These are phyloP conservation scores for Spathaspora girioi DNA, from an alignment of 805 yeast species.

Conservation along the genomic window DNA sequence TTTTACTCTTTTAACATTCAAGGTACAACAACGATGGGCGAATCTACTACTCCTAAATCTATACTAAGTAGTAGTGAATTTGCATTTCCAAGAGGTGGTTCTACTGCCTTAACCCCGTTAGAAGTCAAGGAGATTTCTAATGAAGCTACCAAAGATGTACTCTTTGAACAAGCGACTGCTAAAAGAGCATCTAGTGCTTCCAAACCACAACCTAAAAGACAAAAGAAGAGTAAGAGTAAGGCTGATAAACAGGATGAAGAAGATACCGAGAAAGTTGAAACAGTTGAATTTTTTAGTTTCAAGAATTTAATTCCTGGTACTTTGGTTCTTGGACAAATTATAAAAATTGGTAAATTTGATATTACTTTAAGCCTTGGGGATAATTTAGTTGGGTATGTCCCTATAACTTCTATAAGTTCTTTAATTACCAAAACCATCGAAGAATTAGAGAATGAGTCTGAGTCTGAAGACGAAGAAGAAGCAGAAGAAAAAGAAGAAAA, in stretches of 20 bases:
- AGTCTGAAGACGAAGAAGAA: conserved; percentile 36
- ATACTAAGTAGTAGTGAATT: conserved; percentile 44
- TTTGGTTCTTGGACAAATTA: conserved; percentile 71
- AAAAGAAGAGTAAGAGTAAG: conserved; percentile 20
- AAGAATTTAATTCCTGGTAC: conserved; percentile 69
- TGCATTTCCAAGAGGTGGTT: conserved; percentile 95
- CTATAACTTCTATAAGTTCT: conserved; percentile 68
- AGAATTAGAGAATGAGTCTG: conserved; percentile 42
- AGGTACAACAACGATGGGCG: conserved; percentile 8
- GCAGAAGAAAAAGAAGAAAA: conserved; percentile 13
- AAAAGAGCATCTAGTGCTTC: conserved; percentile 22
- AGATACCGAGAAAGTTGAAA: conserved; percentile 23
- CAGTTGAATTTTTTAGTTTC: conserved; percentile 54
- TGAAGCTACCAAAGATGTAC: conserved; percentile 85
- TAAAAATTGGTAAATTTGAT: conserved; percentile 57
- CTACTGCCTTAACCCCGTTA: conserved; percentile 76
- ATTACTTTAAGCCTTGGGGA: conserved; percentile 74
- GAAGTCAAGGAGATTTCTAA: conserved; percentile 91
- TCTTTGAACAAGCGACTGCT: conserved; percentile 58
- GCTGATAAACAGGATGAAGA: conserved; percentile 13
- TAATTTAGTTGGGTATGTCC: conserved; percentile 73
- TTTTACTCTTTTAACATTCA: background rate
- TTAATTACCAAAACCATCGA: conserved; percentile 58
- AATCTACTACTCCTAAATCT: conserved; percentile 17
- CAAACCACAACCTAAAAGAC: conserved; percentile 14